Evolutionary conservation across 257 asterid genomes (phyloP).

Genomic region (Petunia secreta): DNA sequence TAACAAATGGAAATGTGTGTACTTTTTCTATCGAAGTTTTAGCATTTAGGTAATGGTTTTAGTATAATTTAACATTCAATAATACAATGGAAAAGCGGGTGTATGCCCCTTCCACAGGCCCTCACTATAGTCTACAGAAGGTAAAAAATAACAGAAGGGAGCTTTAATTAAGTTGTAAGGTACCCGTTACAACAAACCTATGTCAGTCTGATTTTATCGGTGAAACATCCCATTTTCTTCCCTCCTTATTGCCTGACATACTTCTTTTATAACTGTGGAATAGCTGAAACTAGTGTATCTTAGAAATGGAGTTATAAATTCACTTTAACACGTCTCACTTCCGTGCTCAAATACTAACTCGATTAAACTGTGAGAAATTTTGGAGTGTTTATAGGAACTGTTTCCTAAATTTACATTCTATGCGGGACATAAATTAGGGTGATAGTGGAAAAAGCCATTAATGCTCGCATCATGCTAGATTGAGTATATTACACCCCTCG

Average conservation of each 20-base stretch:
- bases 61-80: not conserved
- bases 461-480: no score
- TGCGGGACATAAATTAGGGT: no score
- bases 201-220: not conserved
- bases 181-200: not conserved
- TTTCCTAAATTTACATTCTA: no score
- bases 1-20: not conserved
- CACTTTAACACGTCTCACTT: not conserved
- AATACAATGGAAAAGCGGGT: not conserved
- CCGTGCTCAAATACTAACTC: no score
- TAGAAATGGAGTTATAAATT: not conserved
- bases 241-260: not conserved
- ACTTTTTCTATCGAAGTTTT: not conserved
- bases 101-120: not conserved
- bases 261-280: not conserved
- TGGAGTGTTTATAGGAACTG: no score
- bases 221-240: not conserved
- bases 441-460: no score
- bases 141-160: not conserved
- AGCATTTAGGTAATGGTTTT: not conserved
- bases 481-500: no score
- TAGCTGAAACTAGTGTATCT: not conserved
- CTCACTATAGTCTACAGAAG: not conserved
- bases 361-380: no score
- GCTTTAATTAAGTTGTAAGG: not conserved